Evolutionary conservation across 192 early-diverging fungal genomes (phyloP).

Genomic region (Dissophora ornata): DNA sequence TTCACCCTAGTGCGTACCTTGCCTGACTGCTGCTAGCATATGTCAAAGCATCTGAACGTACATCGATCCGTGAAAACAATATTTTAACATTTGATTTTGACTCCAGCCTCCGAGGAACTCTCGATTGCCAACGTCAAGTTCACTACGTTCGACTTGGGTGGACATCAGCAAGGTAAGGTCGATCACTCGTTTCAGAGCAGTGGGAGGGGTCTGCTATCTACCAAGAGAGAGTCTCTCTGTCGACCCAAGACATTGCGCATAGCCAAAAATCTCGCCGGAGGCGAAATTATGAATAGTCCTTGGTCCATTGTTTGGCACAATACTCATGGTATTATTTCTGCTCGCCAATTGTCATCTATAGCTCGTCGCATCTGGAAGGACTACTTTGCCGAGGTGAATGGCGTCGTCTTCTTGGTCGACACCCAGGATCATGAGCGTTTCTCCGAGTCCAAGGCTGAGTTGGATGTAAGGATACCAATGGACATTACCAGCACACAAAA

Average conservation of each 20-base stretch:
- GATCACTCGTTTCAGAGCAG: neutral
- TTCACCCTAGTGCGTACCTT: conserved; percentile 92
- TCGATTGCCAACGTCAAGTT: conserved; percentile 97
- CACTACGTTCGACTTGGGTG: conserved; percentile 98
- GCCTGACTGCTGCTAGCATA: no score
- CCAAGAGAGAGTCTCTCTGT: no score
- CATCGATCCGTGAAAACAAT: neutral
- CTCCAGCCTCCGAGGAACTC: conserved; percentile 92
- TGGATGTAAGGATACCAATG: conserved; percentile 73
- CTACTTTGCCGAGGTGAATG: conserved; percentile 98
- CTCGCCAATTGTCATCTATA: neutral
- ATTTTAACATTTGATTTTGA: neutral
- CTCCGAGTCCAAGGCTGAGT: conserved; percentile 91
- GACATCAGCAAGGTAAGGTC: conserved; percentile 85
- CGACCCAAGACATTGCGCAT: no score
- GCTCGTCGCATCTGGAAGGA: conserved; percentile 87
- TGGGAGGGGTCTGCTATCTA: no score
- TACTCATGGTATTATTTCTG: neutral
- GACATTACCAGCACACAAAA: no score
- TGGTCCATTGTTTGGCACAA: no score
- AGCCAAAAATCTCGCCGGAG: no score
- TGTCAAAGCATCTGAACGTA: no score
- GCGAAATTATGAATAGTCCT: no score
- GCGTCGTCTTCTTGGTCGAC: conserved; percentile 99
- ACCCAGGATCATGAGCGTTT: conserved; percentile 88